Evolutionary conservation across 257 asterid species (phyloP).

Genomic region (Hygrophila difformis): DNA sequence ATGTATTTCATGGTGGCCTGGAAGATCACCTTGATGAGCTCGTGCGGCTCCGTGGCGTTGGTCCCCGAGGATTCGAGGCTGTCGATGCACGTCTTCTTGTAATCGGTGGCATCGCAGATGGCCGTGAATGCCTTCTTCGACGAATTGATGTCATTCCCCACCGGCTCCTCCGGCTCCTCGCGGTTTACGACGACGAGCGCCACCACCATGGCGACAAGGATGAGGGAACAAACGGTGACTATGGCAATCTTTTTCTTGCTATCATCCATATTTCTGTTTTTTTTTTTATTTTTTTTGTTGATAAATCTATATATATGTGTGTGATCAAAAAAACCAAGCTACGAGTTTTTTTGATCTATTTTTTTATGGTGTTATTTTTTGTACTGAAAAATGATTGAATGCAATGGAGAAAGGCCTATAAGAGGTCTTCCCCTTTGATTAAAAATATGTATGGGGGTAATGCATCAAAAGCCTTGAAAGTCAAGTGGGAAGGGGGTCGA

Average conservation of each 20-base stretch:
- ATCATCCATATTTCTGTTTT: constrained; percentile 2
- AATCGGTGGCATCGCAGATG: constrained; percentile 57
- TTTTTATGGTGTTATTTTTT: neutral
- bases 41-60: constrained; percentile 47
- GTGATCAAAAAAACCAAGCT: no score
- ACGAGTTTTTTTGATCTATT: no score
- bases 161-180: neutral
- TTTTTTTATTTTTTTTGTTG: no score
- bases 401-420: no score
- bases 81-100: constrained; percentile 41
- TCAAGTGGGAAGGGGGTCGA: no score
- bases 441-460: neutral
- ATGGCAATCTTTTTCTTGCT: constrained; percentile 32
- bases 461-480: no score
- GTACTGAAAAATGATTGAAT: no score
- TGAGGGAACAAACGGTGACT: constrained; percentile 29
- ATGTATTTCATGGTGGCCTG: constrained; percentile 29
- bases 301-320: no score
- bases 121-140: constrained; percentile 45
- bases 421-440: no score
- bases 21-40: constrained; percentile 51
- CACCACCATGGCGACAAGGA: constrained; percentile 65
- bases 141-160: constrained; percentile 2
- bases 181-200: constrained; percentile 27
- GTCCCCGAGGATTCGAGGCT: constrained; percentile 33